phyloP scores from a whole-genome alignment of 345 rosid genomes.

The Rhodomyrtus tomentosa region DNA sequence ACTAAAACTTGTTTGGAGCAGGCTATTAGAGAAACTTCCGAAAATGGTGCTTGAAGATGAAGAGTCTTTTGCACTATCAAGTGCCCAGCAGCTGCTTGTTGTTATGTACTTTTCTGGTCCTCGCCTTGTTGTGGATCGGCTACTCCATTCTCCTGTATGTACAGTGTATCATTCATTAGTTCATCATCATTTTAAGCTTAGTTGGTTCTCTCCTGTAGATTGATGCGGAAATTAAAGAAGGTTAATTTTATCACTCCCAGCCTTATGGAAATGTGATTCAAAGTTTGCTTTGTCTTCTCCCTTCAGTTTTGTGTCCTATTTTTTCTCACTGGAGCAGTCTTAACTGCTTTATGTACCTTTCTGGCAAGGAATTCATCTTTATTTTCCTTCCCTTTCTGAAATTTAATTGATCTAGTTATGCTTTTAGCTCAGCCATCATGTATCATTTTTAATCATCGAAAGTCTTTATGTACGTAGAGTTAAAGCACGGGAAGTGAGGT shows the following conservation, averaged over 20 bases:
- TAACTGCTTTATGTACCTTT: not conserved
- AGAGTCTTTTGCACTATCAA: slow-evolving; percentile 57
- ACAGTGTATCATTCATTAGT: not conserved
- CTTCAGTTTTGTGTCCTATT: not conserved
- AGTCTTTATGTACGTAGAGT: not conserved
- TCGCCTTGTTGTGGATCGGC: slow-evolving; percentile 48
- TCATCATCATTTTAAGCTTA: not conserved
- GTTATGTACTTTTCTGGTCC: slow-evolving; percentile 83
- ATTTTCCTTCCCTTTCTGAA: not conserved
- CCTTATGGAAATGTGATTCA: not conserved
- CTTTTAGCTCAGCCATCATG: not conserved
- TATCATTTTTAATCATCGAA: not conserved
- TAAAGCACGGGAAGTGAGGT: too few species aligned
- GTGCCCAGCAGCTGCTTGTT: slow-evolving; percentile 70
- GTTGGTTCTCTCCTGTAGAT: not conserved
- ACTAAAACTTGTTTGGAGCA: slow-evolving; percentile 9
- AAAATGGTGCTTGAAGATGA: slow-evolving; percentile 64
- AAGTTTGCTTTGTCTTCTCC: not conserved
- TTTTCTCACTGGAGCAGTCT: not conserved
- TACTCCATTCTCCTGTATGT: slow-evolving; percentile 81
- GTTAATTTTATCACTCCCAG: not conserved
- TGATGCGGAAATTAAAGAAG: not conserved
- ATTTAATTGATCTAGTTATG: not conserved
- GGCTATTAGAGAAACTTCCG: slow-evolving; percentile 86
- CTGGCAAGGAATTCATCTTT: not conserved